These are phyloP conservation scores for Houttuynia cordata DNA, from an alignment of 164 flowering plant genomes.

Conservation along the genomic window DNA sequence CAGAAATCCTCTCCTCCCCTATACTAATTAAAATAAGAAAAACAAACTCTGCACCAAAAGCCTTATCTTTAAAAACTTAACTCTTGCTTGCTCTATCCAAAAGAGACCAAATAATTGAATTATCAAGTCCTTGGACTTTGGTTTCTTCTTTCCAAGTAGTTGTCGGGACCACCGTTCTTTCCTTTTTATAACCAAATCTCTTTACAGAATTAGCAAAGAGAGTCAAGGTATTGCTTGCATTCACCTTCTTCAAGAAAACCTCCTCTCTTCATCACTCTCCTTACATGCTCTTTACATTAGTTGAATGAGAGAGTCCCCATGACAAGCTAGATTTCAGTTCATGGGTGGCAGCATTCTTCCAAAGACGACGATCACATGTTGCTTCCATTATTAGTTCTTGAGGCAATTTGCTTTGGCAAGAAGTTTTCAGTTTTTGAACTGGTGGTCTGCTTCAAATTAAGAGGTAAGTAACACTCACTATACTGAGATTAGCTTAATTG, in stretches of 20 bases:
- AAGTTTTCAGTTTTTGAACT: too few relatives aligned
- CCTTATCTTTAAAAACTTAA: slow-evolving; percentile 35
- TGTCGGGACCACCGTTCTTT: slow-evolving; percentile 7
- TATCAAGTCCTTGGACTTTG: background rate
- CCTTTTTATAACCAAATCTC: slow-evolving; percentile 16
- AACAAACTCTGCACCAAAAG: slow-evolving; percentile 18
- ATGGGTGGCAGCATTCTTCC: background rate
- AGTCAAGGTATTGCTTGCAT: background rate
- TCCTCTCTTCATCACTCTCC: slow-evolving; percentile 1
- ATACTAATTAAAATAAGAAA: slow-evolving; percentile 4
- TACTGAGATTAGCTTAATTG: background rate
- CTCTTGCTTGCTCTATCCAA: slow-evolving; percentile 13
- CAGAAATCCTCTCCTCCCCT: slow-evolving; percentile 25
- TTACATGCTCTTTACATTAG: background rate
- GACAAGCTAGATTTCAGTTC: background rate
- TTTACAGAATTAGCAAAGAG: background rate
- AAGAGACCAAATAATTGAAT: slow-evolving; percentile 10
- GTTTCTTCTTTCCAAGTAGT: slow-evolving; percentile 7
- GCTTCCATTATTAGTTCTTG: too few relatives aligned
- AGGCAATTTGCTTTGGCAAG: too few relatives aligned
- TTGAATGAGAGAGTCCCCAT: background rate
- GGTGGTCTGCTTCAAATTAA: too few relatives aligned
- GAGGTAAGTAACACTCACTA: background rate
- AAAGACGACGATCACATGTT: too few relatives aligned
- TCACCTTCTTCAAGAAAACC: too few relatives aligned